Percentiles rank a stretch among this genome's conserved stretches.
Evolutionary conservation across 768 basidiomycete species (phyloP).

Genomic region (Boletus sensibilis): DNA sequence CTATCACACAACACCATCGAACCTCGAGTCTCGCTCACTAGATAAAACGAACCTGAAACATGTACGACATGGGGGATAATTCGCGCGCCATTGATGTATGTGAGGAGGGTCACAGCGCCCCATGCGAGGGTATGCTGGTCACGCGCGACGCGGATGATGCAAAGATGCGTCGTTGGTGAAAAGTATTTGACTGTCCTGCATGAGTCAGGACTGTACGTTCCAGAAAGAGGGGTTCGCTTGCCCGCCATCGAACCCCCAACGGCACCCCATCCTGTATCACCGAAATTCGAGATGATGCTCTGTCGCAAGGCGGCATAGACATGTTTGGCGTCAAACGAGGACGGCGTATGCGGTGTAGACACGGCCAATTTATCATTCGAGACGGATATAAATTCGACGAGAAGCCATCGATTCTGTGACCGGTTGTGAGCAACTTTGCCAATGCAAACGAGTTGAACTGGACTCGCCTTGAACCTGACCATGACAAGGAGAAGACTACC

Average conservation of each 20-base stretch:
- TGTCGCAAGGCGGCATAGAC: constrained; percentile 70
- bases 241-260: constrained; percentile 70
- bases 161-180: constrained; percentile 78
- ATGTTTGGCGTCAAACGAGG: constrained; percentile 54
- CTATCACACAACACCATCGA: constrained; percentile 36
- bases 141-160: constrained; percentile 82
- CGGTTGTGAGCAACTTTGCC: background rate
- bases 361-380: constrained; percentile 19
- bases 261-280: constrained; percentile 84
- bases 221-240: constrained; percentile 31
- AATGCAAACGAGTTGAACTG: background rate
- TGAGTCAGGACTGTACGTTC: background rate
- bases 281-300: constrained; percentile 70
- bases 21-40: background rate
- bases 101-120: constrained; percentile 74
- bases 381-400: constrained; percentile 75
- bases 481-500: constrained; percentile 32
- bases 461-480: constrained; percentile 67
- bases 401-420: constrained; percentile 79
- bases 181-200: constrained; percentile 74
- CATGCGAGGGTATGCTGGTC: constrained; percentile 79
- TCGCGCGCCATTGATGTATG: constrained; percentile 53
- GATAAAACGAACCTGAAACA: constrained; percentile 60
- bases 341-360: background rate
- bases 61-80: constrained; percentile 78